Evolutionary conservation across 202 grass and related monocot genomes (phyloP).

Genomic region (Schoenoplectus triqueter): DNA sequence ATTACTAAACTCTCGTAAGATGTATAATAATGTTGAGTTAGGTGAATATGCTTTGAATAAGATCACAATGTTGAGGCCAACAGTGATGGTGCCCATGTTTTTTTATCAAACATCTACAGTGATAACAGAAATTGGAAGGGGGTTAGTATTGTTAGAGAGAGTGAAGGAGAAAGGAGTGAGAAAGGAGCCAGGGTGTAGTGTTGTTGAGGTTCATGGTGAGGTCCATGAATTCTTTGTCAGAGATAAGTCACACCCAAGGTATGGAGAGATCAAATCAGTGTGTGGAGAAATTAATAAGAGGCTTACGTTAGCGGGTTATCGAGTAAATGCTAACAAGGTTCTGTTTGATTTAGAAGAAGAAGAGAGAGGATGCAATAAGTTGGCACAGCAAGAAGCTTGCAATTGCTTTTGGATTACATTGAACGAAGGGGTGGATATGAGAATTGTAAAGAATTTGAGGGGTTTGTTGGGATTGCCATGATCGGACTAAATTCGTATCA

Average conservation of each 20-base stretch:
- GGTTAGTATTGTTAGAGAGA: constrained; percentile 64
- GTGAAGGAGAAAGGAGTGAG: constrained; percentile 62
- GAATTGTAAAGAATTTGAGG: constrained; percentile 72
- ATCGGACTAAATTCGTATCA: constrained; percentile 68
- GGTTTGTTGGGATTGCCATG: constrained; percentile 77
- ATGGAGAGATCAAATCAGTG: constrained; percentile 64
- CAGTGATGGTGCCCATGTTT: constrained; percentile 71
- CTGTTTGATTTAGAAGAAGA: constrained; percentile 80
- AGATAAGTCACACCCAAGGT: constrained; percentile 62
- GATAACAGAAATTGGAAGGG: constrained; percentile 77
- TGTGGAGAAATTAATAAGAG: constrained; percentile 54
- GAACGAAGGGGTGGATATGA: constrained; percentile 48
- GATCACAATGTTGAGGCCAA: constrained; percentile 64
- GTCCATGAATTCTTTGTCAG: constrained; percentile 74
- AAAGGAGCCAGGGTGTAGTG: constrained; percentile 67
- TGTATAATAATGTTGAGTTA: constrained; percentile 71
- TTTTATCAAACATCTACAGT: constrained; percentile 89
- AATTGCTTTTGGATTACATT: constrained; percentile 55
- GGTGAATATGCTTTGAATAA: constrained; percentile 61
- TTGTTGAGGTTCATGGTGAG: constrained; percentile 60
- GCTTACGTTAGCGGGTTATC: constrained; percentile 57
- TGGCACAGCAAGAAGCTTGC: constrained; percentile 76
- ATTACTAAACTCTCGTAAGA: constrained; percentile 82
- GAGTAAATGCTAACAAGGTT: constrained; percentile 62
- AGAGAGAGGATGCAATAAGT: constrained; percentile 68